These are phyloP conservation scores for Corniculantispora saksenae DNA, from an alignment of 2,329 filamentous ascomycete species.

Conservation along the genomic window DNA sequence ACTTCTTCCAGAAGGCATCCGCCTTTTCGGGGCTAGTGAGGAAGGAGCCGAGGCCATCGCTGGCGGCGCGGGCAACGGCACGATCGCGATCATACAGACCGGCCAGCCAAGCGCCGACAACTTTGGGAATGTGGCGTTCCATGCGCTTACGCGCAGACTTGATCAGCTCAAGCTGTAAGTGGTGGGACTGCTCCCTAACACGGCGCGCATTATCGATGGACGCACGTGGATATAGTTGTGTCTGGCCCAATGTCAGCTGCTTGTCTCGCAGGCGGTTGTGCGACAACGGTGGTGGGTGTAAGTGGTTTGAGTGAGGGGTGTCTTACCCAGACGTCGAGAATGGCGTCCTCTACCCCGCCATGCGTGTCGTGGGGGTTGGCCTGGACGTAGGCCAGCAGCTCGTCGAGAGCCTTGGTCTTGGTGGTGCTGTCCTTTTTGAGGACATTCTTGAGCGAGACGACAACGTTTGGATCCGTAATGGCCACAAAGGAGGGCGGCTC, in stretches of 20 bases:
- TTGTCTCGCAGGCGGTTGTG: not conserved
- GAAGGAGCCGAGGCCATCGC: slow-evolving; percentile 72
- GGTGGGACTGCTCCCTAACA: slow-evolving; percentile 84
- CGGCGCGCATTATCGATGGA: slow-evolving; percentile 88
- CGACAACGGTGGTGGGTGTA: not conserved
- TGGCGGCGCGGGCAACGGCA: slow-evolving; percentile 72
- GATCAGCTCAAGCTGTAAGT: slow-evolving; percentile 64
- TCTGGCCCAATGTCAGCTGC: slow-evolving; percentile 47
- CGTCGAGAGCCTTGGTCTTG: slow-evolving; percentile 86
- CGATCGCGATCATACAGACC: slow-evolving; percentile 86
- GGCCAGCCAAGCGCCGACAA: slow-evolving; percentile 88
- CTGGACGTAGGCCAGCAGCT: slow-evolving; percentile 68
- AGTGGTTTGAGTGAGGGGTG: not conserved
- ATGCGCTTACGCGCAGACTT: slow-evolving; percentile 76
- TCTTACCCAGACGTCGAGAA: slow-evolving; percentile 84
- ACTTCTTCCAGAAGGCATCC: slow-evolving; percentile 74
- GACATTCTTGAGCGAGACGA: slow-evolving; percentile 90
- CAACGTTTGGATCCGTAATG: slow-evolving; percentile 77
- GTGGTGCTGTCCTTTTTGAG: slow-evolving; percentile 92
- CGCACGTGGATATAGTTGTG: slow-evolving; percentile 81
- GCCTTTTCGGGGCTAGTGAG: slow-evolving; percentile 81
- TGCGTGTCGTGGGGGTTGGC: slow-evolving; percentile 53
- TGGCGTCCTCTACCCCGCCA: slow-evolving; percentile 71
- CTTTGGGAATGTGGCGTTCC: slow-evolving; percentile 72
- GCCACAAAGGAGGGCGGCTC: slow-evolving; percentile 79